A percentile compares a stretch with the other conserved stretches of the same genome.
Conservation (phyloP, 305 asterid genomes). For the Striga hermonthica region DNA sequence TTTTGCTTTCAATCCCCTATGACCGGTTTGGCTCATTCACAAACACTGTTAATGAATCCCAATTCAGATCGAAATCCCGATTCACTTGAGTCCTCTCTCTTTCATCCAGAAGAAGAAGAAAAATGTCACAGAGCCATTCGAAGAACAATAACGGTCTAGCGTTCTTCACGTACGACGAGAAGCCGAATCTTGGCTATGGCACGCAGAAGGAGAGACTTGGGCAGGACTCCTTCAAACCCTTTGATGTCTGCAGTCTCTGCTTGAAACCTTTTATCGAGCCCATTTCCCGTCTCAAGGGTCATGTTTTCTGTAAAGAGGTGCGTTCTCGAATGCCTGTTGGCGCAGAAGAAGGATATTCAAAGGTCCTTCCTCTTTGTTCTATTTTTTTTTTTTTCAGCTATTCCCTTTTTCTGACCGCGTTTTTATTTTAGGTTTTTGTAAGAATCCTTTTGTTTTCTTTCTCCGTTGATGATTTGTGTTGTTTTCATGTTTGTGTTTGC, state of each 20-base stretch:
- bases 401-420: neutral
- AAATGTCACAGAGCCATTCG: constrained; percentile 95
- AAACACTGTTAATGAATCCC: too few species aligned
- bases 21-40: neutral
- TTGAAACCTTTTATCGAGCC: constrained; percentile 89
- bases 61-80: neutral
- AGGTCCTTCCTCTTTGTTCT: constrained; percentile 40
- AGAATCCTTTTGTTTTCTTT: neutral
- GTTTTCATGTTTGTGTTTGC: too few species aligned
- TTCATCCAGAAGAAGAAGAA: neutral
- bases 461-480: too few species aligned
- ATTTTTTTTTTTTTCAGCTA: neutral
- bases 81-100: neutral
- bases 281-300: constrained; percentile 79
- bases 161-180: constrained; percentile 91
- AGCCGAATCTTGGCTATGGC: constrained; percentile 89
- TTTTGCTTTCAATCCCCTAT: too few species aligned
- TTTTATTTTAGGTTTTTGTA: neutral
- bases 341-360: constrained; percentile 84
- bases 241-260: constrained; percentile 84
- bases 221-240: constrained; percentile 82
- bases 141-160: constrained; percentile 95
- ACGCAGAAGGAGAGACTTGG: constrained; percentile 90
- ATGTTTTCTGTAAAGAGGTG: constrained; percentile 81
- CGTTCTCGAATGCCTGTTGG: constrained; percentile 70